A percentile compares a stretch with the other conserved stretches of the same genome.
These are phyloP conservation scores for Phytophthora citrophthora DNA, from an alignment of 352 stramenopile genomes.

Conservation along the genomic window DNA sequence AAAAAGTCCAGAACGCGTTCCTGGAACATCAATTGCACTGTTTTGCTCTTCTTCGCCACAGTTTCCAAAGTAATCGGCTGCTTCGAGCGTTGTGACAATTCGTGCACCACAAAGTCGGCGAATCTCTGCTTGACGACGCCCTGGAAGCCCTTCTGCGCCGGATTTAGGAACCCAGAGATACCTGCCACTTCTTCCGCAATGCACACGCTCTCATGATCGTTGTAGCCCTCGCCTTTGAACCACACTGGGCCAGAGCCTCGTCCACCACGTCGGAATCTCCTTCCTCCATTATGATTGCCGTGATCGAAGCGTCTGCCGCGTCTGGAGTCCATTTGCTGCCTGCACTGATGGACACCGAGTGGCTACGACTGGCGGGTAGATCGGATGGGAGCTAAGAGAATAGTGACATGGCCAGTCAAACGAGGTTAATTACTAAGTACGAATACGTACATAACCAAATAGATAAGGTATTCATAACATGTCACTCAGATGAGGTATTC, in stretches of 20 bases:
- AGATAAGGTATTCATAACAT: not conserved
- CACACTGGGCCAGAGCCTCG: constrained; percentile 27
- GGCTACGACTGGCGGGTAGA: constrained; percentile 7
- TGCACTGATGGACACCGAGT: not conserved
- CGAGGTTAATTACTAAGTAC: constrained; percentile 3
- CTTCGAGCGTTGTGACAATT: constrained; percentile 41
- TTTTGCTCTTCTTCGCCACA: constrained; percentile 51
- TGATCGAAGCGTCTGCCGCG: constrained; percentile 33
- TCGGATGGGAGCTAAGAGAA: not conserved
- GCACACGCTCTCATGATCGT: constrained; percentile 63
- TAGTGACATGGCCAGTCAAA: constrained; percentile 15
- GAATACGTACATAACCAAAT: not conserved
- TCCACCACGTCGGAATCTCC: constrained; percentile 19
- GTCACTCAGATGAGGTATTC: too few species aligned
- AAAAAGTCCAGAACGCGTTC: constrained; percentile 46
- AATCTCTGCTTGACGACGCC: constrained; percentile 85
- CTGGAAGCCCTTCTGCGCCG: constrained; percentile 51
- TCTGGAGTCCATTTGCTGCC: constrained; percentile 27
- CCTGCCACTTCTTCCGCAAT: constrained; percentile 70
- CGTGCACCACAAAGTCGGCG: constrained; percentile 88
- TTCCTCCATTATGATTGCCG: constrained; percentile 15
- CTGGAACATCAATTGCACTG: constrained; percentile 37
- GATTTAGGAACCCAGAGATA: constrained; percentile 58
- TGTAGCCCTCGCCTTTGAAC: constrained; percentile 73
- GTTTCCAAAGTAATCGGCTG: constrained; percentile 43